A percentile compares a stretch with the other conserved stretches of the same genome.
phyloP scores from a whole-genome alignment of 441 rosid genomes.

The Croton laevigatus region DNA sequence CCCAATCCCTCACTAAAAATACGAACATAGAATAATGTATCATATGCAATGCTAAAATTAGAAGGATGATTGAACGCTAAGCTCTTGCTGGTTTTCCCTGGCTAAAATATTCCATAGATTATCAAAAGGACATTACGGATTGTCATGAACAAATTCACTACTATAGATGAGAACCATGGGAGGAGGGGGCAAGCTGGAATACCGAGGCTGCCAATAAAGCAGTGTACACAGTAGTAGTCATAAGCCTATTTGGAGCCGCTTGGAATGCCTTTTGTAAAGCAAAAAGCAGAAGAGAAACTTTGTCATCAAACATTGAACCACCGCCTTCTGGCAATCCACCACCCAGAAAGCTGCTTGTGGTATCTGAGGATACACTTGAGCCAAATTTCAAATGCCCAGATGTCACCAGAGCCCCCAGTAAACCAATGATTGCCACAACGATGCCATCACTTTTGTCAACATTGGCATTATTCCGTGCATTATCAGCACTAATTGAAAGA shows the following conservation, averaged over 20 bases:
- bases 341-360: constrained; percentile 57
- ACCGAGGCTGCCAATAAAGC: constrained; percentile 98
- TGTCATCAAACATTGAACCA: constrained; percentile 93
- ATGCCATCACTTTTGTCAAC: constrained; percentile 88
- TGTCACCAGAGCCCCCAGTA: constrained; percentile 81
- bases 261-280: constrained; percentile 94
- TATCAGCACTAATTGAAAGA: constrained; percentile 92
- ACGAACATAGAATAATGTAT: neutral
- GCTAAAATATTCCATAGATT: neutral
- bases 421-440: constrained; percentile 84
- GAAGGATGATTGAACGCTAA: neutral
- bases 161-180: neutral
- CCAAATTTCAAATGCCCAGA: constrained; percentile 77
- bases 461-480: constrained; percentile 95
- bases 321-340: constrained; percentile 70
- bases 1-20: neutral
- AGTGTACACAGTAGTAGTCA: constrained; percentile 82
- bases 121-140: constrained; percentile 1
- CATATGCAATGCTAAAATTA: neutral
- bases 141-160: neutral
- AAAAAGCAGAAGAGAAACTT: constrained; percentile 86
- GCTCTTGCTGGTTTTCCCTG: neutral
- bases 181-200: constrained; percentile 9
- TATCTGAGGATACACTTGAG: constrained; percentile 51
- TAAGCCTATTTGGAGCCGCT: constrained; percentile 89